phyloP scores from a whole-genome alignment of 176 grass and related monocot genomes.

The Aechmea fasciata region DNA sequence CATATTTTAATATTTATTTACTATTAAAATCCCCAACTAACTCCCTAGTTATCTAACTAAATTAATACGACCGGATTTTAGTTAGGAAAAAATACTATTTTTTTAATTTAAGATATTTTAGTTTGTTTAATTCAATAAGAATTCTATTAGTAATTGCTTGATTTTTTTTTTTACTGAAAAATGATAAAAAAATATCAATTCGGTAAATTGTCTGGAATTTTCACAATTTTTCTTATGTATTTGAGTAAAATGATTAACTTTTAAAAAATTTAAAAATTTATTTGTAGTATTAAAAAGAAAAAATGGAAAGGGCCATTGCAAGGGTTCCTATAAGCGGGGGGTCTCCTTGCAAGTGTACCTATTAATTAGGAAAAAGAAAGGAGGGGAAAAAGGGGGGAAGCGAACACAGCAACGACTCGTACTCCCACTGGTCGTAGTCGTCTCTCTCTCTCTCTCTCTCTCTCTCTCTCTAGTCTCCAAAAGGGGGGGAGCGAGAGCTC shows the following conservation, averaged over 20 bases:
- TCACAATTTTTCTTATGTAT: too few relatives aligned
- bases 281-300: too few relatives aligned
- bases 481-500: constrained; percentile 8
- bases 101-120: background rate
- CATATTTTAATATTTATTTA: background rate
- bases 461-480: constrained; percentile 22
- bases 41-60: constrained; percentile 16
- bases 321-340: too few relatives aligned
- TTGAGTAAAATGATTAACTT: too few relatives aligned
- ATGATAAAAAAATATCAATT: background rate
- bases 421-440: constrained; percentile 15
- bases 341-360: too few relatives aligned
- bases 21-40: constrained; percentile 18
- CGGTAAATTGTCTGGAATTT: too few relatives aligned
- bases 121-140: background rate
- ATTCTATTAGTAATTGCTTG: too few relatives aligned
- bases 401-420: constrained; percentile 31
- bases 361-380: constrained; percentile 1
- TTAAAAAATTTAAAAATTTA: too few relatives aligned
- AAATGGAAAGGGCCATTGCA: too few relatives aligned
- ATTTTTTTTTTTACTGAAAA: background rate
- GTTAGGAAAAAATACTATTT: background rate
- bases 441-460: background rate
- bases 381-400: constrained; percentile 11
- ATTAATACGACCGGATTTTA: constrained; percentile 9